Evolutionary conservation across 2,329 filamentous ascomycete species (phyloP).

Genomic region (Pseudopyricularia cyperi): DNA sequence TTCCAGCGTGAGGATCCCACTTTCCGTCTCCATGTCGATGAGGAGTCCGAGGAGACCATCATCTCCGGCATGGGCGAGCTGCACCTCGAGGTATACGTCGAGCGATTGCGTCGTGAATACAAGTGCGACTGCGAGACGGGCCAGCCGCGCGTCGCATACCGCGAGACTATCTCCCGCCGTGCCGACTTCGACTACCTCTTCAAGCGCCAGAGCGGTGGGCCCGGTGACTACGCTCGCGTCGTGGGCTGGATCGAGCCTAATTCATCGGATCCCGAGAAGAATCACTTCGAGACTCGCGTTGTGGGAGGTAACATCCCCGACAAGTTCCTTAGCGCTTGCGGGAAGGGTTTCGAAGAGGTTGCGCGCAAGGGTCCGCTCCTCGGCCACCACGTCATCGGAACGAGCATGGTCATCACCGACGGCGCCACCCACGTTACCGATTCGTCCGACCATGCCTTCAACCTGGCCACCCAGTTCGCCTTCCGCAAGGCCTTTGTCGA

Average conservation of each 20-base stretch:
- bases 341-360: slow-evolving; percentile 80
- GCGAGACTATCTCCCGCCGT: slow-evolving; percentile 73
- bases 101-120: slow-evolving; percentile 94
- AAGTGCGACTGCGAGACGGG: slow-evolving; percentile 92
- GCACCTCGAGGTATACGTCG: slow-evolving; percentile 93
- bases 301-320: slow-evolving; percentile 84
- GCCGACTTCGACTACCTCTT: slow-evolving; percentile 86
- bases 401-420: slow-evolving; percentile 86
- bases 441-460: slow-evolving; percentile 94
- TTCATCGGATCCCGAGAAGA: slow-evolving; percentile 48
- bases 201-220: slow-evolving; percentile 90
- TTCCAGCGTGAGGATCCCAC: slow-evolving; percentile 98
- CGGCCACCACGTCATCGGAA: slow-evolving; percentile 83
- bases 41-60: slow-evolving; percentile 89
- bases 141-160: slow-evolving; percentile 91
- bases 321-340: slow-evolving; percentile 88
- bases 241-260: slow-evolving; percentile 85
- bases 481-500: slow-evolving; percentile 88
- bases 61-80: slow-evolving; percentile 98
- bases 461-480: slow-evolving; percentile 84
- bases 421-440: slow-evolving; percentile 96
- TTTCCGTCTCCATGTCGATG: slow-evolving; percentile 86
- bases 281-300: slow-evolving; percentile 78
- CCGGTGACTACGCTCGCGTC: slow-evolving; percentile 90
- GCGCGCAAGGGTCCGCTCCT: slow-evolving; percentile 82